Base-by-base conservation (phyloP, 371 early-diverging fungal species). In the Syncephalis fuscata region DNA sequence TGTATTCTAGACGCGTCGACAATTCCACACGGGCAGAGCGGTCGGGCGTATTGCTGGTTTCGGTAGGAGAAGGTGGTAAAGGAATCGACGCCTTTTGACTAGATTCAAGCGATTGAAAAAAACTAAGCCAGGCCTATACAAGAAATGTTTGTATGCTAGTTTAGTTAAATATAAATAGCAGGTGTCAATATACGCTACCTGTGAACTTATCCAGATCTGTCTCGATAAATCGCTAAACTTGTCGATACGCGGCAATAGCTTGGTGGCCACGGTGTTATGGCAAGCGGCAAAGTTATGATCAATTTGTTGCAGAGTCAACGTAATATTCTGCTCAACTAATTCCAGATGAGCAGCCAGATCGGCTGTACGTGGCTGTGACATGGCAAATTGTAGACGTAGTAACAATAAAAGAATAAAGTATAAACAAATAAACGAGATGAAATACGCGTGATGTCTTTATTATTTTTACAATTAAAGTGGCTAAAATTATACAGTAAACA, bases 261-360 rank as follows among this genome's bases (percentile, higher is more conserved):
- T 57, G 17, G 55, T 56, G 19, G 63, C 47, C 7, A 67, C 54
- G 44, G 60, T 57, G 42, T 67, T 64, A 39, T 66, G 60, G 36
- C 71, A 67, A 41, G 48, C 48, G 1, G 70, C 59, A 58, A 73
- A 70, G 44, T 70, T 70, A 43, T 67, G 57, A 48, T 73, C 73
- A 23, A 69, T 67, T 1, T 57, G 59, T 52, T 70, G 69, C 10
- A 73, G 48, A n/a, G 63, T 64, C 32, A 65, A 49, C 8, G 73
- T 73, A 19, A 70, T 63, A 24, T 65, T 61, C 46, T 73, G 73
- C 15, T 73, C 65, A n/a, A 70, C 22, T 52, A 59, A 54, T 48
- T 68, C 73, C 16, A 72, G 37, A 43, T 65, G 48, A 15, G 59
- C 65, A 24, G 54, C 32, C 32, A 32, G 32, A 36, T 25, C 46